phyloP scores from a whole-genome alignment of 2,329 filamentous ascomycete species.

The Paecilomyces dactylethromorphus region DNA sequence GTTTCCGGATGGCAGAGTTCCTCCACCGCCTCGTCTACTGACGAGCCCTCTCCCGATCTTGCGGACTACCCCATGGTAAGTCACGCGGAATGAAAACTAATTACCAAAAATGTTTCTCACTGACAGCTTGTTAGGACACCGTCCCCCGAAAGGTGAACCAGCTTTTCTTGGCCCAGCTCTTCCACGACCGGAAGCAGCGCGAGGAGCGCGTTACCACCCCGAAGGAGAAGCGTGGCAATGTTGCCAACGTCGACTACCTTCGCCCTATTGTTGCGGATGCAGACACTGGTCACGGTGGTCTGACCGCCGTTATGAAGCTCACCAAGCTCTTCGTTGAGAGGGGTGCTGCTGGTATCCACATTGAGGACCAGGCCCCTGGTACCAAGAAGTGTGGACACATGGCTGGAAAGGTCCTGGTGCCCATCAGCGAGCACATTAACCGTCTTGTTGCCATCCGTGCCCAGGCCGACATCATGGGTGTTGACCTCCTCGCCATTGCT shows the following conservation, averaged over 20 bases:
- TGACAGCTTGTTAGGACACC: constrained; percentile 60
- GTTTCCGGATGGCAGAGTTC: constrained; percentile 99
- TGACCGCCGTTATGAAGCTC: constrained; percentile 99
- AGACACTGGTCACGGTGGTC: constrained; percentile 91
- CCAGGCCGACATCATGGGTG: constrained; percentile 98
- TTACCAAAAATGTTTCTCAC: constrained; percentile 4
- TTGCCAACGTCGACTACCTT: constrained; percentile 85
- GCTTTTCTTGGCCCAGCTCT: constrained; percentile 96
- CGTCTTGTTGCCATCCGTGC: constrained; percentile 92
- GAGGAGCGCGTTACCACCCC: constrained; percentile 81
- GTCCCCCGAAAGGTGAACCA: constrained; percentile 98
- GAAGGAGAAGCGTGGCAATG: constrained; percentile 62
- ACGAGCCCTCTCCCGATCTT: constrained; percentile 95
- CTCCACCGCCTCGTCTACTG: constrained; percentile 86
- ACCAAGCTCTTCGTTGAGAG: constrained; percentile 97
- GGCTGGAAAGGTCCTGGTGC: constrained; percentile 96
- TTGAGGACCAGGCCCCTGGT: constrained; percentile 95
- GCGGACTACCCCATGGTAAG: constrained; percentile 90
- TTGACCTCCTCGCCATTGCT: constrained; percentile 82
- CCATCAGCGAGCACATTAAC: constrained; percentile 97
- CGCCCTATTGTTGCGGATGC: constrained; percentile 95
- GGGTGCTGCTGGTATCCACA: constrained; percentile 94
- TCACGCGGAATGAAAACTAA: constrained; percentile 6
- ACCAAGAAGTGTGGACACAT: constrained; percentile 99
- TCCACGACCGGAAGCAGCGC: constrained; percentile 98